phyloP scores from a whole-genome alignment of 805 yeast species.

The Ogataea wickerhamii region DNA sequence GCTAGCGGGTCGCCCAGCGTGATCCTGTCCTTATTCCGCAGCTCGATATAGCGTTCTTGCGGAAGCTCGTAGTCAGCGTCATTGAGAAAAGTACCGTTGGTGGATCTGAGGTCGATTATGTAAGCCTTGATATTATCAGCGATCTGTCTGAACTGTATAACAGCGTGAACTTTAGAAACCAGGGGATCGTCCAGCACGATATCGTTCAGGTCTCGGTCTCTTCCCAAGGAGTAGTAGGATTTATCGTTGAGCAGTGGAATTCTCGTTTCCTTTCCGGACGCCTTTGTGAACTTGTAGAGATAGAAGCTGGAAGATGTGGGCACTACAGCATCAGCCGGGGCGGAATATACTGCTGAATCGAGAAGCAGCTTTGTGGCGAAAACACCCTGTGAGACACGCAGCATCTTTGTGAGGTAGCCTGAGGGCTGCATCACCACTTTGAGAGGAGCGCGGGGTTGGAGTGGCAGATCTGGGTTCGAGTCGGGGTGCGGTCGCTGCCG shows the following conservation, averaged over 20 bases:
- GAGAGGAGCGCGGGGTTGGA: conserved; percentile 8
- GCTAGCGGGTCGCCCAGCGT: conserved; percentile 26
- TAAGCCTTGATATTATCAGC: conserved; percentile 13
- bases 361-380: not conserved
- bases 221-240: conserved; percentile 28
- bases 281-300: conserved; percentile 18
- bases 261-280: conserved; percentile 9
- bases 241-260: conserved; percentile 21
- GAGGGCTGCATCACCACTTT: conserved; percentile 22
- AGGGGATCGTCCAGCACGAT: conserved; percentile 18
- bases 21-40: conserved; percentile 24
- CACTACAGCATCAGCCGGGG: conserved; percentile 19
- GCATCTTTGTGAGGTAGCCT: conserved; percentile 14
- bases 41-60: conserved; percentile 22
- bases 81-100: conserved; percentile 31
- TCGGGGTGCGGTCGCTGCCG: too few relatives aligned
- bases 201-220: conserved; percentile 19
- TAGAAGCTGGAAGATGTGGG: conserved; percentile 16
- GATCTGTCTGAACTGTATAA: conserved; percentile 24
- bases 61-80: conserved; percentile 25
- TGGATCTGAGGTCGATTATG: conserved; percentile 28
- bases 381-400: not conserved
- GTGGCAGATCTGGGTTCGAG: too few relatives aligned
- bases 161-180: conserved; percentile 29
- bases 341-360: conserved; percentile 8